Evolutionary conservation across 2,329 filamentous ascomycete species (phyloP), one percentile per base, ranked within the genome.

Genomic region (Aspergillus fischeri): DNA sequence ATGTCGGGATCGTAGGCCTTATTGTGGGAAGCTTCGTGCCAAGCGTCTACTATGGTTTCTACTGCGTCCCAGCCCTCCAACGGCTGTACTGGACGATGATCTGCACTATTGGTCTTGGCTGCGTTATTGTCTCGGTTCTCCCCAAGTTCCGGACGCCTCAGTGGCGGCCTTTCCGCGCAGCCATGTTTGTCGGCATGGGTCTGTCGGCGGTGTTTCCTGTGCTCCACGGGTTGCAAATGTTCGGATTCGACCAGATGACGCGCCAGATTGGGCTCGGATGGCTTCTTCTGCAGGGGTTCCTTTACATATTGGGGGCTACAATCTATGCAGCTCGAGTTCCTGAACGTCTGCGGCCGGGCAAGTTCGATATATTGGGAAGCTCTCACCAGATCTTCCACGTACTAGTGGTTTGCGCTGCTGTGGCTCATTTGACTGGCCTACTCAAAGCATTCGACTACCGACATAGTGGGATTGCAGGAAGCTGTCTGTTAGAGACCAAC

Each of bases 341-440:
- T 0, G 94, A 99, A 77, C 82, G 91, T 58, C 85, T 82, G 67
- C 83, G 78, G 48, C 94, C 93, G 0, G 90, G 91, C 1, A 79
- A 74, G 7, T 97, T 93, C 69, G 94, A 99, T 75, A 90, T 97
- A 52, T 90, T 90, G 84, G 93, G 94, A 41, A 92, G 87, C 70
- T 96, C 91, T 21, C 94, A 99, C 75, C 94, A 99, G 77, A 89
- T 99, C 62, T 99, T 99, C 73, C 94, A 99, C 77, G 79, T 96
- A 42, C 82, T 94, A 62, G 92, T 99, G 28, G 80, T 97, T 17
- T 74, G 92, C 59, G 94, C 94, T 0, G 93, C 91, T 0, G 82
- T 84, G 1, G 84, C 88, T 25, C 94, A 99, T 78, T 78, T 97
- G 58, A 86, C 86, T 53, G 92, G 90, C 51, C 82, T 97, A 76